phyloP scores from a whole-genome alignment of 1,139 yeast species.

The Yamadazyma trypodendri region DNA sequence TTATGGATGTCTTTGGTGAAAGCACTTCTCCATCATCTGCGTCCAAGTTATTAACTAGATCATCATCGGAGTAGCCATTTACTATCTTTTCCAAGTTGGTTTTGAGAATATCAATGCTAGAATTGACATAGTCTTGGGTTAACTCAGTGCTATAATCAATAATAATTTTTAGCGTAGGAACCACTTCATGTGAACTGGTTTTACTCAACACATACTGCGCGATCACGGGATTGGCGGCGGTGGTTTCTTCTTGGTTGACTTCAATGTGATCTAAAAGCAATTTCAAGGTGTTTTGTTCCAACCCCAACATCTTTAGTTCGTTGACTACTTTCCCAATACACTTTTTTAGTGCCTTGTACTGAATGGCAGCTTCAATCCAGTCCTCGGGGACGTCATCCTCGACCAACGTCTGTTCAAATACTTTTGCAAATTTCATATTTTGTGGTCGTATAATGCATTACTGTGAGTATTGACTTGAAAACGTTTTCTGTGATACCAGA shows the following conservation, averaged over 20 bases:
- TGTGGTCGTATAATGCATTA: too few species aligned
- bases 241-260: constrained; percentile 34
- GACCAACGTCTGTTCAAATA: constrained; percentile 58
- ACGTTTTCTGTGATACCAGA: too few species aligned
- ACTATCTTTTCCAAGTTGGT: constrained; percentile 30
- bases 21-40: constrained; percentile 4
- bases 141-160: constrained; percentile 32
- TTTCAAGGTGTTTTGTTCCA: constrained; percentile 49
- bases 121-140: constrained; percentile 38
- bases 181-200: constrained; percentile 22
- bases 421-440: constrained; percentile 71
- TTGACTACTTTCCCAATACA: constrained; percentile 60
- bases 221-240: constrained; percentile 35
- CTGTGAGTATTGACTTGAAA: too few species aligned
- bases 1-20: constrained; percentile 10
- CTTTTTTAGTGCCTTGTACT: constrained; percentile 68
- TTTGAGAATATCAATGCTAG: constrained; percentile 32
- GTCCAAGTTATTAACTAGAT: constrained; percentile 6
- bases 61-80: constrained; percentile 18
- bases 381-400: constrained; percentile 65
- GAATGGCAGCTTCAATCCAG: constrained; percentile 70
- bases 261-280: constrained; percentile 39
- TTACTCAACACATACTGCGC: constrained; percentile 45
- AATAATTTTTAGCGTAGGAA: constrained; percentile 39
- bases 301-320: constrained; percentile 55